A percentile compares a stretch with the other conserved stretches of the same genome.
These are phyloP conservation scores for Eucalyptus paniculata DNA, from an alignment of 345 rosid species.

Conservation along the genomic window DNA sequence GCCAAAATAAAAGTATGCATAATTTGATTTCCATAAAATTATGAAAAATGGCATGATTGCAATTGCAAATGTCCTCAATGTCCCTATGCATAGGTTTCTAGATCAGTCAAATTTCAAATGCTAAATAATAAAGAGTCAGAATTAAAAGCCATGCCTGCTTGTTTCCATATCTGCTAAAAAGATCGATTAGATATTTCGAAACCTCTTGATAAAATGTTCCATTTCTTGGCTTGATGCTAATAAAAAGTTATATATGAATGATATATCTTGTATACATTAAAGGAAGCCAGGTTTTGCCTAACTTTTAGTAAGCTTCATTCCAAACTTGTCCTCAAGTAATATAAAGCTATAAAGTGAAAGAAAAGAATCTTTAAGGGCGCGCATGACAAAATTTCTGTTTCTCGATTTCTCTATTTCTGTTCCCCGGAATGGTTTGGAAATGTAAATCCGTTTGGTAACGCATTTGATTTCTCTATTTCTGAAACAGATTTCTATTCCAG, in stretches of 20 bases:
- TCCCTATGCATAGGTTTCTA: not conserved
- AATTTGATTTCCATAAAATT: not conserved
- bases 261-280: not conserved
- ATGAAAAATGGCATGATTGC: not conserved
- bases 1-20: not conserved
- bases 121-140: not conserved
- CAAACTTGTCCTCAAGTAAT: not conserved
- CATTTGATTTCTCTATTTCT: too few species aligned
- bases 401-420: too few species aligned
- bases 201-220: fast-evolving
- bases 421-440: too few species aligned
- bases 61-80: not conserved
- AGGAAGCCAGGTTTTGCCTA: not conserved
- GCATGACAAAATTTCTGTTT: too few species aligned
- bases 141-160: not conserved
- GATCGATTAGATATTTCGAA: not conserved
- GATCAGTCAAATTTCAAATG: not conserved
- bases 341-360: not conserved
- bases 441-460: too few species aligned
- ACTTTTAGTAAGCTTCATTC: not conserved
- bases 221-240: not conserved
- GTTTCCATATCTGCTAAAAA: not conserved
- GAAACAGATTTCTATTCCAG: too few species aligned
- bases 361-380: not conserved
- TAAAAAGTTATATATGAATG: not conserved